Evolutionary conservation across 352 stramenopile genomes (phyloP), one percentile per base, ranked within the genome.

Genomic region (Globisporangium perplexum): DNA sequence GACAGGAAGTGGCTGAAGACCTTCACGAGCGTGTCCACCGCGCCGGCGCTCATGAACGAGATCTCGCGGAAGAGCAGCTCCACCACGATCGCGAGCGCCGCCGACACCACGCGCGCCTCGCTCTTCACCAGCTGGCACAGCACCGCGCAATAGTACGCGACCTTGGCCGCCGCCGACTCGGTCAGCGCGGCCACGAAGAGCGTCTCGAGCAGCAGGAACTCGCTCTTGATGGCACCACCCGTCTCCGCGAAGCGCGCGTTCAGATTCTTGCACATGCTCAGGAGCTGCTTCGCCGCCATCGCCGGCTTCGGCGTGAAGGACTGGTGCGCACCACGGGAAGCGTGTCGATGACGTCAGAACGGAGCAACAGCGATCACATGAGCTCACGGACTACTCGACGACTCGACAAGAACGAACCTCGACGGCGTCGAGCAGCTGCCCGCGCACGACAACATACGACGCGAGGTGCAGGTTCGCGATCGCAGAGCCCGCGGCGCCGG

Each of bases 51-150:
- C 82, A 95, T 92, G 22, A 71, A 69, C 10, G 82, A 74, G 3
- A 95, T 65, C 59, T 92, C 77, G 47, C 84, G 82, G 60, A 93
- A 95, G n/a, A 93, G 53, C 15, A 95, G 57, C 55, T 95, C 84
- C 8, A 95, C 72, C 18, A 93, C 68, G 26, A 93, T 82, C n/a
- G 84, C 84, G 15, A 95, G 59, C 3, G 83, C 82, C 12, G 82
- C 74, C 18, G 81, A 91, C 20, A 94, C 59, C 4, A 73, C 45
- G 30, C 66, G 68, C 8, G 81, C 70, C 38, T 94, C 79, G 8
- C 68, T 72, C 66, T 94, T 94, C 41, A 92, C 76, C 35, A 94
- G 49, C 35, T 94, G 81, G 28, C 78, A 83, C 47, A 94, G 64
- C 26, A 92, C 74, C 0, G 79, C 76, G 52, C 80, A 86, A 33